These are phyloP conservation scores for Seiridium cupressi DNA, from an alignment of 2,329 filamentous ascomycete genomes.

Conservation along the genomic window DNA sequence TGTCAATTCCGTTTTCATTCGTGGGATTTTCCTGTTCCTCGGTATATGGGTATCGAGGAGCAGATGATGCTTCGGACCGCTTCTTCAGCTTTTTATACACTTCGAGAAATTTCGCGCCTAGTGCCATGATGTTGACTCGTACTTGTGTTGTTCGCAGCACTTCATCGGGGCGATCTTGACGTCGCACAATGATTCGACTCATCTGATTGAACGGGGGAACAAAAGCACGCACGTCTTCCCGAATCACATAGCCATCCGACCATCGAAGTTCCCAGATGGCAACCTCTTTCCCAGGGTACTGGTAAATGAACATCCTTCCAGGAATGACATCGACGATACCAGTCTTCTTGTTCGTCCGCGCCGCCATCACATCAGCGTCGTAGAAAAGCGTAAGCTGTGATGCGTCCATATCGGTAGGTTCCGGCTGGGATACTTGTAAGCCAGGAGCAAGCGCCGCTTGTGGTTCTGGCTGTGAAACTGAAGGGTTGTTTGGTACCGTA, in stretches of 20 bases:
- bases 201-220: background rate
- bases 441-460: too few relatives aligned
- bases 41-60: background rate
- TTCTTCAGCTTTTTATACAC: background rate
- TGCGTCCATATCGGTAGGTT: background rate
- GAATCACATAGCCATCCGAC: background rate
- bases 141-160: background rate
- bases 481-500: too few relatives aligned
- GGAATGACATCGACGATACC: background rate
- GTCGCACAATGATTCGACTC: background rate
- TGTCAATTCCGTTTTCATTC: background rate
- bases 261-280: background rate
- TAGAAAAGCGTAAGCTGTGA: background rate
- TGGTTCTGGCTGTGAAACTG: too few relatives aligned
- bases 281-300: background rate
- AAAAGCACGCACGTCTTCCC: background rate
- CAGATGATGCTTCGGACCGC: background rate
- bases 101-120: background rate
- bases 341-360: background rate
- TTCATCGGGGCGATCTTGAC: background rate
- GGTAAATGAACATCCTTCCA: background rate
- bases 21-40: background rate
- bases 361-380: background rate
- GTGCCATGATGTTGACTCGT: background rate
- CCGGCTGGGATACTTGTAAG: background rate